A percentile compares a stretch with the other conserved stretches of the same genome.
Evolutionary conservation across 768 basidiomycete species (phyloP).

Genomic region (Mycena olivaceomarginata): DNA sequence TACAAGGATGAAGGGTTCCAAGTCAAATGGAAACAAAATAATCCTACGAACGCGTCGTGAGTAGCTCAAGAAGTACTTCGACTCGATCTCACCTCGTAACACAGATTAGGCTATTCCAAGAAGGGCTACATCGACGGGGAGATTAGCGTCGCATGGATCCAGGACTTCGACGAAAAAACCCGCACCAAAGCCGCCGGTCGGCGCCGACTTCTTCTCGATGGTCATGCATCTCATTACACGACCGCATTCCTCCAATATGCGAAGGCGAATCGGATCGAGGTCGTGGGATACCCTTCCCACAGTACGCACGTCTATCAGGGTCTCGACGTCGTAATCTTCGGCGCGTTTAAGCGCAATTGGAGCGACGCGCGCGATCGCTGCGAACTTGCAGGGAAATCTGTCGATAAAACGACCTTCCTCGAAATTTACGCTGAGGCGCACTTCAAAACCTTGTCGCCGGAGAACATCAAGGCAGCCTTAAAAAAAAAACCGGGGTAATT

Average conservation of each 20-base stretch:
- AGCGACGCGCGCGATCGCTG: constrained; percentile 28
- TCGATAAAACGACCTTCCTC: constrained; percentile 43
- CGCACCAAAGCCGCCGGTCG: constrained; percentile 54
- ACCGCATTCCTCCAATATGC: constrained; percentile 61
- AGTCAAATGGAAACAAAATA: constrained; percentile 61
- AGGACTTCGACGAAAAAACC: constrained; percentile 64
- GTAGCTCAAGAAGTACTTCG: background rate
- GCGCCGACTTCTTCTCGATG: constrained; percentile 62
- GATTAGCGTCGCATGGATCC: constrained; percentile 60
- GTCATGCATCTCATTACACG: constrained; percentile 67
- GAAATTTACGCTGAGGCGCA: constrained; percentile 50
- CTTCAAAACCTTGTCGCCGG: constrained; percentile 46
- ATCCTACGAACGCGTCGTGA: too few species aligned
- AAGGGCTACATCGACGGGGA: constrained; percentile 62
- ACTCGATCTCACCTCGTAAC: background rate
- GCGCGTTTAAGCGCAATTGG: constrained; percentile 40
- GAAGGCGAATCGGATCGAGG: constrained; percentile 57
- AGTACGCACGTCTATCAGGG: too few species aligned
- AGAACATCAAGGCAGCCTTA: constrained; percentile 55
- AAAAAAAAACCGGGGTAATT: constrained; percentile 55
- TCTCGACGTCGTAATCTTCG: too few species aligned
- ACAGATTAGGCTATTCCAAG: constrained; percentile 55
- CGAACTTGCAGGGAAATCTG: constrained; percentile 49
- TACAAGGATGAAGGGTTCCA: constrained; percentile 61
- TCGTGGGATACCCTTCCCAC: too few species aligned